Conservation (phyloP, 2,329 filamentous ascomycete species). For the Epicoccum nigrum region DNA sequence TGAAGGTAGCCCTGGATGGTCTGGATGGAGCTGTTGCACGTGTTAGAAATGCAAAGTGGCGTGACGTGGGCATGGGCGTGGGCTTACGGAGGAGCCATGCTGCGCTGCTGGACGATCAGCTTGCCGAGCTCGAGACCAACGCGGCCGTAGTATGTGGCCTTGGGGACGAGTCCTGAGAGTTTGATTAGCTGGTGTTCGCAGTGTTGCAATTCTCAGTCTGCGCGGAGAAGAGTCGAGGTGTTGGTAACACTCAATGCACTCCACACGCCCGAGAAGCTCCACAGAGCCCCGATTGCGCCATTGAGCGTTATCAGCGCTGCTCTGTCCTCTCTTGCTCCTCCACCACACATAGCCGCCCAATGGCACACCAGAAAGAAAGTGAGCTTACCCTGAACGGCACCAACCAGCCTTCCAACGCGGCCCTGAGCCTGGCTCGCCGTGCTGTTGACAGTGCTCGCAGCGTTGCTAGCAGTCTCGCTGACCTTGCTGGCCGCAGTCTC, state of each 20-base stretch:
- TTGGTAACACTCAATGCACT: not conserved
- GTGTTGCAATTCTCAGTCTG: not conserved
- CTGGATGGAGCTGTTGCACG: constrained; percentile 67
- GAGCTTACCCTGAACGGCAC: constrained; percentile 82
- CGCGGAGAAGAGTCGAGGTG: not conserved
- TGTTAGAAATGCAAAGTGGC: constrained; percentile 21
- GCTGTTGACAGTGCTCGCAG: constrained; percentile 78
- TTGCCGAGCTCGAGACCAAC: constrained; percentile 87
- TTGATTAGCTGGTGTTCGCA: constrained; percentile 21
- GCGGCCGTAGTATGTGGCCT: constrained; percentile 88
- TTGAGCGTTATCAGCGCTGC: constrained; percentile 14
- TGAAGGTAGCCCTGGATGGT: constrained; percentile 90
- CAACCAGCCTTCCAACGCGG: constrained; percentile 77
- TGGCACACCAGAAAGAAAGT: constrained; percentile 13
- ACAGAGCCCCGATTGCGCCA: constrained; percentile 22
- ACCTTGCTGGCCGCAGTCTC: constrained; percentile 77
- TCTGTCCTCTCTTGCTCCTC: not conserved
- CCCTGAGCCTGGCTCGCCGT: constrained; percentile 86
- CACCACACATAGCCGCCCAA: constrained; percentile 8
- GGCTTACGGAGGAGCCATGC: constrained; percentile 93
- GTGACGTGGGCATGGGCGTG: not conserved
- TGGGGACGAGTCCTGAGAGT: constrained; percentile 77
- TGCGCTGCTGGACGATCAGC: constrained; percentile 84
- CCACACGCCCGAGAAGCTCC: constrained; percentile 17
- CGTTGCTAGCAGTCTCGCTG: constrained; percentile 61